Base-by-base conservation (phyloP, 73 alveolate genomes). In the Tetrahymena malaccensis region DNA sequence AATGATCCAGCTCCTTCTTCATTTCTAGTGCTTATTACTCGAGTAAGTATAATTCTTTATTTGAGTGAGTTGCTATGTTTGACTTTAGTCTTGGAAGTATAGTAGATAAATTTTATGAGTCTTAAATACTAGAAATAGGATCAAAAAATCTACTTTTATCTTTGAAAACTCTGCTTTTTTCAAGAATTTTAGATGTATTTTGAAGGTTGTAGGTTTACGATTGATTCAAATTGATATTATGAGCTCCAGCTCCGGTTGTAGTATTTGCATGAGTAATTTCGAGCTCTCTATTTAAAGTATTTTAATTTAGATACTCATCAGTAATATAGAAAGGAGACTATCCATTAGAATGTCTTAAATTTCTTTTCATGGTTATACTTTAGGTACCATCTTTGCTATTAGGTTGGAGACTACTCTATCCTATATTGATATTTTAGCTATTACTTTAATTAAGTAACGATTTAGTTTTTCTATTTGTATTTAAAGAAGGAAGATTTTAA, bases 41-140 rank as follows among this genome's bases (percentile, higher is more conserved):
- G 85, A 95, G 93, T 22, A 95, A 43, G 31, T 44, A 85, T 15
- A 95, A 19, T 55, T 95, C 95, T 19, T 85, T 95, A 44, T 93
- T 93, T 43, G 94, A 70, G 85, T 95, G 97, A 55, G 85, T 34
- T 44, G 93, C 85, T 70, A 95, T 95, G 35, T 85, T 56, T 50
- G 94, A 43, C 21, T 95, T 95, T 34, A 95, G 93, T 93, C 97
- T 95, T 1, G 97, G 97, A 27, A 95, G 93, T 21, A 95, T 95
- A 19, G 95, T 85, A 13, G 84, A 43, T 43, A 70, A 31, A 70
- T 70, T 70, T 25, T 70, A 11, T 70, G 95, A 89, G n/a, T 84
- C 70, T 44, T 85, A 43, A 50, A 55, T 95, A 9, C 84, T 34
- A 6, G 94, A 70, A 40, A 43, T 94, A 17, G 97, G 95, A 85